phyloP scores from a whole-genome alignment of 305 asterid species.

The Fraxinus ornus region DNA sequence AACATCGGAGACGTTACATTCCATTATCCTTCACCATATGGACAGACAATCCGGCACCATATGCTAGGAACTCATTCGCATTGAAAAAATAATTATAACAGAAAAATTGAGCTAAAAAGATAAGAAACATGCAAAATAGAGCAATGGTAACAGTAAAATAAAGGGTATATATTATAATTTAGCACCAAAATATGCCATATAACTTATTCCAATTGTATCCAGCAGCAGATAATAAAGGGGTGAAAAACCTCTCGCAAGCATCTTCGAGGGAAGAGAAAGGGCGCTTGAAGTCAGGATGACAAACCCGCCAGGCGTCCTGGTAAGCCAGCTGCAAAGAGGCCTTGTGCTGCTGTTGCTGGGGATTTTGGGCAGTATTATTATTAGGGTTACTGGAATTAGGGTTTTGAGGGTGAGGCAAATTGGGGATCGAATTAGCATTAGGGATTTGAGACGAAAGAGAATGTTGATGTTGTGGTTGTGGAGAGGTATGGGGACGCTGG shows the following conservation, averaged over 20 bases:
- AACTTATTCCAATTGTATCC: background rate
- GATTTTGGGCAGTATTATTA: background rate
- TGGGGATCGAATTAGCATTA: constrained; percentile 18
- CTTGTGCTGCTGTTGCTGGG: constrained; percentile 45
- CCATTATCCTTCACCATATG: no score
- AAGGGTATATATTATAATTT: background rate
- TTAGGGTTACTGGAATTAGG: constrained; percentile 16
- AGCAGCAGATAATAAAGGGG: background rate
- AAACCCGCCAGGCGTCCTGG: constrained; percentile 69
- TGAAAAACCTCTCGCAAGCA: constrained; percentile 61
- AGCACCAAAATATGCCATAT: background rate
- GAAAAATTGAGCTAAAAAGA: background rate
- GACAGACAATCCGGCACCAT: background rate
- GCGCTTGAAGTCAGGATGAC: constrained; percentile 90
- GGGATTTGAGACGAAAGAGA: background rate
- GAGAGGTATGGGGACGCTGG: constrained; percentile 37
- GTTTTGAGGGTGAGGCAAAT: constrained; percentile 3
- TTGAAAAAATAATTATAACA: background rate
- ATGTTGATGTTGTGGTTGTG: constrained; percentile 20
- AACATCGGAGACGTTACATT: background rate
- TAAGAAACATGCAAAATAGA: background rate
- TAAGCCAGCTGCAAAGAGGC: constrained; percentile 35
- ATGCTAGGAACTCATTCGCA: background rate
- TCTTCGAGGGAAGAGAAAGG: constrained; percentile 83
- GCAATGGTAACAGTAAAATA: background rate